Evolutionary conservation across 495 filamentous ascomycete genomes (phyloP), one percentile per base, ranked within the genome.

Genomic region (Sordaria brevicollis): DNA sequence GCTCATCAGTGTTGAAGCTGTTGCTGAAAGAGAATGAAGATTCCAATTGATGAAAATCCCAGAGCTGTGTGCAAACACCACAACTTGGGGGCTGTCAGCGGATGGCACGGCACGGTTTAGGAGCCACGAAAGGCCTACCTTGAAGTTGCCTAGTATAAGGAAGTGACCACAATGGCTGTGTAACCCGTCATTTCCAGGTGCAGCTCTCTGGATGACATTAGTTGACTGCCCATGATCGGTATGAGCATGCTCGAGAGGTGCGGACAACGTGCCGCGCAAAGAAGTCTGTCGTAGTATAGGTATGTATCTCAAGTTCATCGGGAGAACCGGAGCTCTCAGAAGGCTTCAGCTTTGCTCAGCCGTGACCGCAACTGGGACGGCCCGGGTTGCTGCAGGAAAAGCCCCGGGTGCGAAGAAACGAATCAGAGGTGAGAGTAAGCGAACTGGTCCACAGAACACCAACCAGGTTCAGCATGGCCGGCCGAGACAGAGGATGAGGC

Each of bases 401-500:
- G 35, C 38, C 49, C 69, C 36, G 25, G 35, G 21, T 67, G 67
- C 33, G 68, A 31, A 57, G 49, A 62, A 62, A 67, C 78, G 75
- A 79, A 79, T 79, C 76, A 79, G 73, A 49, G 65, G 69, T 17
- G 9, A 29, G 29, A 19, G 41, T 78, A 79, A 79, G 78, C 78
- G 78, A 79, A 70, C 25, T 31, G 65, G 65, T 39, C 35, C 35
- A 39, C 38, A n/a, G 66, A 39, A 39, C 15, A 65, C 39, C 69
- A 71, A 17, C 17, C 34, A 39, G 65, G 33, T 36, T 19, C 65
- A 25, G 38, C 38, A 35, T 25, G 65, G 10, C 35, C 36, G 65
- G 35, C 36, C 29, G 37, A 19, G 69, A 67, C 65, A 25, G 35
- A 67, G 65, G 31, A n/a, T 33, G 65, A 21, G 29, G 37, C 36